phyloP scores from a whole-genome alignment of 2,329 filamentous ascomycete species.

The Bimuria novae-zelandiae region DNA sequence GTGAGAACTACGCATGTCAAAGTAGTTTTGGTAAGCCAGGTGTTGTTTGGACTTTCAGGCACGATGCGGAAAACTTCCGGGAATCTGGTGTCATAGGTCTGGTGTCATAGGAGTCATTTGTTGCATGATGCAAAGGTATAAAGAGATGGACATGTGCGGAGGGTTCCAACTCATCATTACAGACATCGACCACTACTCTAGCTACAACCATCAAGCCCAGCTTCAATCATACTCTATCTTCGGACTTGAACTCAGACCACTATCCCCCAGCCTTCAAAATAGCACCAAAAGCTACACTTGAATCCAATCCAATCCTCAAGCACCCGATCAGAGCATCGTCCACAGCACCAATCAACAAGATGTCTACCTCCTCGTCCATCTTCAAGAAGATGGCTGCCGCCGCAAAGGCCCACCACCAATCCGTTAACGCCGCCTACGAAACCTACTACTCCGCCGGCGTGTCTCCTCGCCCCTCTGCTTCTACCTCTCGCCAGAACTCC shows the following conservation, averaged over 20 bases:
- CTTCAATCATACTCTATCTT: neutral
- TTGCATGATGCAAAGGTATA: neutral
- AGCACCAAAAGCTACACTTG: neutral
- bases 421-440: neutral
- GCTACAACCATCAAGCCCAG: neutral
- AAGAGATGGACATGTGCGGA: neutral
- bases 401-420: neutral
- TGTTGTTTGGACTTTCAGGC: neutral
- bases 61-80: slow-evolving; percentile 3
- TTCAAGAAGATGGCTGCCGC: neutral
- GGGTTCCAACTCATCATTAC: neutral
- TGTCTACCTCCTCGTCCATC: neutral
- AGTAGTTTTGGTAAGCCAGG: neutral
- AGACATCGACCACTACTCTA: neutral
- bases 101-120: slow-evolving; percentile 4
- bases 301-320: neutral
- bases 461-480: slow-evolving; percentile 54
- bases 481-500: neutral
- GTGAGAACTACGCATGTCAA: neutral
- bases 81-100: slow-evolving; percentile 2
- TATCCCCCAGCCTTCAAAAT: neutral
- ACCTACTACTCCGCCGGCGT: slow-evolving; percentile 43
- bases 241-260: neutral
- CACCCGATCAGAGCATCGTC: neutral
- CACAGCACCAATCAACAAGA: neutral